phyloP scores from a whole-genome alignment of 176 grass and related monocot genomes.

The Luzula sylvatica region DNA sequence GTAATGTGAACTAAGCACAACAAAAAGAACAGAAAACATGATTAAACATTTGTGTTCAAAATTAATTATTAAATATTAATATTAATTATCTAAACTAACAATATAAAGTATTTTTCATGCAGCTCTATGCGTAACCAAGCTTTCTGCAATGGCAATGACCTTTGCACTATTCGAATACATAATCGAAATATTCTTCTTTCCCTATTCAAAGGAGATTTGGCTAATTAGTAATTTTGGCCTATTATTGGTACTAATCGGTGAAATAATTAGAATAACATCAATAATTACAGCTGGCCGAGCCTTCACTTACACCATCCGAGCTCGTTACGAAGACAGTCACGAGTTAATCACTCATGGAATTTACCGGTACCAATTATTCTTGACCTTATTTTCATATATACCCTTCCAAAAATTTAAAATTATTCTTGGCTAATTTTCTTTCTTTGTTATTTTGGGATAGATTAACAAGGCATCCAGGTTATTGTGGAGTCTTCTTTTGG shows the following conservation, averaged over 20 bases:
- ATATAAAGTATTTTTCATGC: slow-evolving; percentile 26
- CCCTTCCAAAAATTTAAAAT: too few species aligned
- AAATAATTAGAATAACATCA: slow-evolving; percentile 65
- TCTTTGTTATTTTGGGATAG: slow-evolving; percentile 35
- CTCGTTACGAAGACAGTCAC: slow-evolving; percentile 56
- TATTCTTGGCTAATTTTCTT: too few species aligned
- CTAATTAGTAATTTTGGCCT: slow-evolving; percentile 61
- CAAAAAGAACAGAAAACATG: too few species aligned
- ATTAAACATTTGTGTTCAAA: too few species aligned
- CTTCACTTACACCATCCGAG: slow-evolving; percentile 75
- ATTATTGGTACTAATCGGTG: slow-evolving; percentile 68
- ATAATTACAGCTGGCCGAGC: slow-evolving; percentile 61
- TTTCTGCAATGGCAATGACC: slow-evolving; percentile 62
- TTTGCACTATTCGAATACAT: slow-evolving; percentile 76
- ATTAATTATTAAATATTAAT: too few species aligned
- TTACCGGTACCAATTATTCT: slow-evolving; percentile 54
- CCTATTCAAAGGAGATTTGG: slow-evolving; percentile 54
- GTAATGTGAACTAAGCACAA: too few species aligned
- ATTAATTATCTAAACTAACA: too few species aligned
- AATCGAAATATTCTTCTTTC: slow-evolving; percentile 57
- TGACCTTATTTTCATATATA: not conserved
- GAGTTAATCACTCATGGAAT: slow-evolving; percentile 74
- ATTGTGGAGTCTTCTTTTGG: slow-evolving; percentile 82
- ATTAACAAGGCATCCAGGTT: slow-evolving; percentile 81
- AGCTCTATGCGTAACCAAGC: slow-evolving; percentile 94